A percentile compares a stretch with the other conserved stretches of the same genome.
Evolutionary conservation across 768 basidiomycete genomes (phyloP).

Genomic region (Tephrocybe sp.): DNA sequence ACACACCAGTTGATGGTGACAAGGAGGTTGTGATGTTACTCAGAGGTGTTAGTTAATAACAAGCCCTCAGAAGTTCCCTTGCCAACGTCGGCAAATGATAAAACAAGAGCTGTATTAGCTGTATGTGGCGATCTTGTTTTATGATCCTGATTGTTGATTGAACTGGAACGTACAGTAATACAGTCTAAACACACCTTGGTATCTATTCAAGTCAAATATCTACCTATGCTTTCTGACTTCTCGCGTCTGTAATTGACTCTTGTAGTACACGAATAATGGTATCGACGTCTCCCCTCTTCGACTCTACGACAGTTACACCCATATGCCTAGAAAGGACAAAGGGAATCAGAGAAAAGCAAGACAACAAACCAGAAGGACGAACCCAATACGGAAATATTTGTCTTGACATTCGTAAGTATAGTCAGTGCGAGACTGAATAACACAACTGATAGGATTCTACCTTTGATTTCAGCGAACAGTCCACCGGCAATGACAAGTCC

Average conservation of each 20-base stretch:
- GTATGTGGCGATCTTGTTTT: not conserved
- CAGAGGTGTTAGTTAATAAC: too few relatives aligned
- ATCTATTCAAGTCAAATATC: not conserved
- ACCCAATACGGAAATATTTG: constrained; percentile 92
- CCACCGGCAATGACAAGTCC: constrained; percentile 88
- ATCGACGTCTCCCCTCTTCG: constrained; percentile 72
- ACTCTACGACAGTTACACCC: constrained; percentile 81
- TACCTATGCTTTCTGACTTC: constrained; percentile 25
- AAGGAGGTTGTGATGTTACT: too few relatives aligned
- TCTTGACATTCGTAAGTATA: constrained; percentile 41
- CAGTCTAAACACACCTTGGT: not conserved
- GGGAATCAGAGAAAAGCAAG: constrained; percentile 2
- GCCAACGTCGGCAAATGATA: not conserved
- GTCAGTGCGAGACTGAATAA: not conserved
- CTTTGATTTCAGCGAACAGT: constrained; percentile 80
- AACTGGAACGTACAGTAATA: not conserved
- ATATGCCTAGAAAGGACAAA: constrained; percentile 72
- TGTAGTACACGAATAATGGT: constrained; percentile 65
- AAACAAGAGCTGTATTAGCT: not conserved
- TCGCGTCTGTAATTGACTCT: constrained; percentile 50
- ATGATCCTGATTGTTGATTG: not conserved
- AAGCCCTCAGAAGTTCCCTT: not conserved
- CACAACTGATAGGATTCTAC: constrained; percentile 33
- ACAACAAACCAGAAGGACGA: constrained; percentile 20
- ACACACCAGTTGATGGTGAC: too few relatives aligned